Evolutionary conservation across 2,329 filamentous ascomycete genomes (phyloP), one percentile per base, ranked within the genome.

Genomic region (Coniochaeta sp.): DNA sequence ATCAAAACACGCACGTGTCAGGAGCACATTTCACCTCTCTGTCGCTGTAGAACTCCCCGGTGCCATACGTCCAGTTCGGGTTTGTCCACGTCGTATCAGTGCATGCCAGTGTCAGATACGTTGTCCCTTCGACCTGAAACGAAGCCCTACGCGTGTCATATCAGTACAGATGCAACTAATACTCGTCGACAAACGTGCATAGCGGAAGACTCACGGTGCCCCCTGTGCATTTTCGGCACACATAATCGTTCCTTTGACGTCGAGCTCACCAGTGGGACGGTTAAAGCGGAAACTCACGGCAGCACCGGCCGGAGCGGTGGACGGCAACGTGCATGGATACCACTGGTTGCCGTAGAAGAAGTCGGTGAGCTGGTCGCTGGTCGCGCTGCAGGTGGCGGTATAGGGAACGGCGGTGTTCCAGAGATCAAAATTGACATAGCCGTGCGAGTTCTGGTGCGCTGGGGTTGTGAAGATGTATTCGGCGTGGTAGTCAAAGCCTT

Each of bases 391-490:
- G n/a, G 63, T 47, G 33, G 72, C 68, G 33, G 64, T 66, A 64
- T 74, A 73, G 36, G 68, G 63, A 33, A 79, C 63, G 26, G 71
- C 76, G 14, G 74, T 69, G 73, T 80, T 81, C 56, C 69, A 66
- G 19, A 81, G 70, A 62, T 74, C 76, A 71, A 82, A 82, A 67
- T 71, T 71, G 62, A 79, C 74, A 59, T 72, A 70, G 58, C 79
- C 79, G 67, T 67, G 72, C 3, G 73, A 73, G 67, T 75, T 77
- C 64, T 81, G 77, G 70, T 82, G 79, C 5, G 79, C 72, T 0
- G 79, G 79, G 4, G 77, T 81, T 26, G 71, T 72, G 71, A 79
- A 81, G 66, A 71, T 68, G 67, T 77, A 79, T 9, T 69, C 73
- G n/a, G 74, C 74, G 66, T 77, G 73, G 71, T 72, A 81, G 66